These are phyloP conservation scores for Stentor coeruleus DNA, from an alignment of 73 alveolate species.

Conservation along the genomic window DNA sequence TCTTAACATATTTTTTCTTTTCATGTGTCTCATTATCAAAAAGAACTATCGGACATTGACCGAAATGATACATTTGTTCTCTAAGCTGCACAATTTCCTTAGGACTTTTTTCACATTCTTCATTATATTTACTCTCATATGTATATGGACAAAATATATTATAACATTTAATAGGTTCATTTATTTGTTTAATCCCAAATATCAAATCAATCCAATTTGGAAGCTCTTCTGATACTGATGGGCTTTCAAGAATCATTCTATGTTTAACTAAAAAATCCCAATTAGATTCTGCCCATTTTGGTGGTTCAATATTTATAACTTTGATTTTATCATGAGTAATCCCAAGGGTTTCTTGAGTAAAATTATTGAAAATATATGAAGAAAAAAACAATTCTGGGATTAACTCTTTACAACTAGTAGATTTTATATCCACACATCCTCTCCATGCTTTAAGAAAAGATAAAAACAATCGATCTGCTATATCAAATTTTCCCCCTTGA, in stretches of 20 bases:
- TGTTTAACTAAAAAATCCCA: constrained; percentile 53
- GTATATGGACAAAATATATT: constrained; percentile 66
- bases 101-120: not conserved
- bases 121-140: constrained; percentile 65
- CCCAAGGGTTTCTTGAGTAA: constrained; percentile 64
- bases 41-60: not conserved
- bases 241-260: constrained; percentile 73
- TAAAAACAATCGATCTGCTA: constrained; percentile 85
- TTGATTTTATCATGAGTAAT: constrained; percentile 57
- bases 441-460: constrained; percentile 73
- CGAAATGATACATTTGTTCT: constrained; percentile 5
- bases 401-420: constrained; percentile 92
- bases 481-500: constrained; percentile 84
- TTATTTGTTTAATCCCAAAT: constrained; percentile 80
- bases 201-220: constrained; percentile 80
- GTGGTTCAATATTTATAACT: constrained; percentile 72
- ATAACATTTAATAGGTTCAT: constrained; percentile 74
- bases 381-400: constrained; percentile 91
- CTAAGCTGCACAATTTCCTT: not conserved
- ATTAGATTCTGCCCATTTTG: constrained; percentile 77
- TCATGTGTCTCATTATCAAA: constrained; percentile 64
- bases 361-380: constrained; percentile 75
- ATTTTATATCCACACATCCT: constrained; percentile 71
- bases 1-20: constrained; percentile 18
- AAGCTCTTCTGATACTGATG: constrained; percentile 51